Base-by-base conservation (phyloP, 1,284 basidiomycete species). In the Papiliotrema nemorosa region DNA sequence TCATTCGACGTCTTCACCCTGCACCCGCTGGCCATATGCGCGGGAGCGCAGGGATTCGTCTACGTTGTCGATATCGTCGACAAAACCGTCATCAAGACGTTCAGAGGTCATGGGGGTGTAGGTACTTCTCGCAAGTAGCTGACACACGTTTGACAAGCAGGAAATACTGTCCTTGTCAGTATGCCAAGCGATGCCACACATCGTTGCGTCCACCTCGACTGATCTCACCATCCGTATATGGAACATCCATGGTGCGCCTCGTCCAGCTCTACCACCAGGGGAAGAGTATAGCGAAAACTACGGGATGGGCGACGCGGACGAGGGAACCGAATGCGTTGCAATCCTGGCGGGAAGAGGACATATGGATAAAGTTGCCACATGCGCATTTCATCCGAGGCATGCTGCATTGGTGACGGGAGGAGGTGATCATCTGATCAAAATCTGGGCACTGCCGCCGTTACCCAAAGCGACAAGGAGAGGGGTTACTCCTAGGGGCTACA, bases 191-290 rank as follows among this genome's bases (percentile, higher is more conserved):
- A 39, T 54, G 24, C 69, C 69, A 2, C 67, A 73, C 46, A 63
- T 72, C 38, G 49, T 73, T 44, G 63, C 65, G 3, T 63, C 67
- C 0, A 58, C 54, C n/a, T 67, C 64, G 1, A 50, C 47, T 2
- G 71, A 73, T 53, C 54, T 57, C 18, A 66, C 69, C 3, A 48
- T 56, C 13, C 55, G 70, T 18, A 61, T 73, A 14, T 65, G 64
- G 64, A 69, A 72, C 46, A 57, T 66, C 25, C 43, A 52, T 12
- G 64, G 64, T 1, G 31, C 53, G 2, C 59, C 62, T 7, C 34
- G 34, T 14, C 45, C 45, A 20, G 12, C 44, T 5, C 16, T 42
- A 6, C 25, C 33, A 9, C 40, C 40, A 3, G 50, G 39, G 3
- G 31, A 46, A 3, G 18, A 31, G 1, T 49, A 37, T 1, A 60